Base-by-base conservation (phyloP, 129 eudicot genomes). In the Solidago caesia region DNA sequence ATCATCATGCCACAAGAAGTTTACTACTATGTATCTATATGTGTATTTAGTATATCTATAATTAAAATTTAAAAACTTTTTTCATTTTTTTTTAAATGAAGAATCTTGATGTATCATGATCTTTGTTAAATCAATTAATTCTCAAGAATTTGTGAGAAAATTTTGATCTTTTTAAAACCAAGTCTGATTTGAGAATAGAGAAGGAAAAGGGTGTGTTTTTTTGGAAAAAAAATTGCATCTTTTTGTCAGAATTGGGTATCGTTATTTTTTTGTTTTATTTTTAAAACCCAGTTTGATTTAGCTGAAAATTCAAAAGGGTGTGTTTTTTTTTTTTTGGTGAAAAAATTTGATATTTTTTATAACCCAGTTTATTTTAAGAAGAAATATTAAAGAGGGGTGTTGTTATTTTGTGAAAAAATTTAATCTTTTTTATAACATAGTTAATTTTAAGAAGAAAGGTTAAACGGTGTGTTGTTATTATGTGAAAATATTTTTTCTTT, bases 1-100 rank as follows among this genome's bases (percentile, higher is more conserved):
- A 77, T 77, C 58, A 70, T 70, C 76, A 77, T 61, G 68, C 47
- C 59, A 75, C 65, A 16, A 75, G 4, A 21, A 75, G 47, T 43
- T 75, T 42, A 64, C 63, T 63, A 65, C 39, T 21, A 21, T 65
- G 16, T 63, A 44, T 75, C 60, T 53, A 56, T 56, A 56, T 56
- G 61, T 56, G 29, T 56, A 15, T 9, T 56, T 15, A 4, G 14
- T 11, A 1, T 53, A 53, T 56, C 21, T 56, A 56, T 56, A 27
- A 56, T 15, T 15, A 56, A 15, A 56, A 14, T 4, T n/a, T 33
- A 69, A 27, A 29, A 12, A 16, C 68, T 67, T 67, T 56, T 43
- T 46, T n/a, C 7, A 67, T 29, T 26, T 56, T 46, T 44, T 68
- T 53, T 39, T 67, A 77, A 77, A 48, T 77, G 43, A 25, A 61